These are phyloP conservation scores for Penicillium sp. DNA, from an alignment of 2,329 filamentous ascomycete genomes.

Conservation along the genomic window DNA sequence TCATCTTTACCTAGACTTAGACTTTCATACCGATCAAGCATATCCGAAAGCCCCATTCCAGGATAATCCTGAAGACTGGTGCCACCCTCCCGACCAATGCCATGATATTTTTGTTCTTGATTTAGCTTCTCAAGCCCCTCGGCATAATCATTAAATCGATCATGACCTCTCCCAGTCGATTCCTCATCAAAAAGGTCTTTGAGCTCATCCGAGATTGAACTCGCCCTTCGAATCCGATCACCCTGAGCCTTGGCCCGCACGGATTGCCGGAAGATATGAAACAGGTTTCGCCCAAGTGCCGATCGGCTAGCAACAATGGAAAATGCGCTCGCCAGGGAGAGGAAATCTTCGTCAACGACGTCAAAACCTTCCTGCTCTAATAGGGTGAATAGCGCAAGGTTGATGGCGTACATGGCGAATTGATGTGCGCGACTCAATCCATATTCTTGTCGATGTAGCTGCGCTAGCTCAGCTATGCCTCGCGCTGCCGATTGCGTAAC, in stretches of 20 bases:
- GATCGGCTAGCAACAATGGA: conserved; percentile 36
- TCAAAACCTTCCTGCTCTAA: conserved; percentile 31
- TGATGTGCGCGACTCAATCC: conserved; percentile 37
- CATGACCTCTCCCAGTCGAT: conserved; percentile 12
- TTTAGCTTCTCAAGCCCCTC: conserved; percentile 37
- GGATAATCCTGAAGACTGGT: conserved; percentile 27
- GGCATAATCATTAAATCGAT: conserved; percentile 32
- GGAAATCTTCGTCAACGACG: conserved; percentile 36
- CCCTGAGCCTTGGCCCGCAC: conserved; percentile 34
- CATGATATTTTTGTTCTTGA: conserved; percentile 32
- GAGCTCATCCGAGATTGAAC: conserved; percentile 29
- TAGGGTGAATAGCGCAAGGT: conserved; percentile 38
- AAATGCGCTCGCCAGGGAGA: conserved; percentile 36
- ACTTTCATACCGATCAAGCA: conserved; percentile 41
- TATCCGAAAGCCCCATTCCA: conserved; percentile 34
- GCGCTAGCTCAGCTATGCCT: conserved; percentile 30
- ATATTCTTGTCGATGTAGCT: conserved; percentile 34
- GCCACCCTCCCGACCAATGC: conserved; percentile 14
- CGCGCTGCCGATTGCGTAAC: conserved; percentile 33
- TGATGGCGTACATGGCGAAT: conserved; percentile 41
- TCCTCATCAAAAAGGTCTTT: conserved; percentile 35
- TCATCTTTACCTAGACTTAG: conserved; percentile 39
- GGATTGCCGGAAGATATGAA: conserved; percentile 38
- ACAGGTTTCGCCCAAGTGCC: conserved; percentile 33
- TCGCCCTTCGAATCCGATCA: conserved; percentile 24